Conservation (phyloP, 441 rosid species). For the Gossypium aridum region DNA sequence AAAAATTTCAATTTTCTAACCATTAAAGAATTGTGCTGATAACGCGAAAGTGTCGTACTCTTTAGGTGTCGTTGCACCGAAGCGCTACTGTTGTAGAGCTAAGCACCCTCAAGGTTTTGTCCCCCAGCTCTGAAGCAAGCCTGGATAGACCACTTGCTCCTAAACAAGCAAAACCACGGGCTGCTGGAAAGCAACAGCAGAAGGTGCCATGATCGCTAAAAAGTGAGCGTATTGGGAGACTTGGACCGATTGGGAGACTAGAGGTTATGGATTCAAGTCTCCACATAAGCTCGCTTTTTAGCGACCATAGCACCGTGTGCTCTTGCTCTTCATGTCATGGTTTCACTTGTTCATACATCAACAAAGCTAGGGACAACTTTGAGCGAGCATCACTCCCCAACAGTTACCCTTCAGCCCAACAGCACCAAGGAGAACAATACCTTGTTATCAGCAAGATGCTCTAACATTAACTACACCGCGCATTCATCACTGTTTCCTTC, state of each 20-base stretch:
- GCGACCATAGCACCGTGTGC: not conserved
- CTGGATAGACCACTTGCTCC: not conserved
- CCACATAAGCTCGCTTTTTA: not conserved
- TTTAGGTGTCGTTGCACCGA: not conserved
- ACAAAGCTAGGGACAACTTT: not conserved
- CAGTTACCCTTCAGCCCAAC: not conserved
- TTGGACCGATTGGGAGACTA: not conserved
- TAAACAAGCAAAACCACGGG: not conserved
- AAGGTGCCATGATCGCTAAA: not conserved
- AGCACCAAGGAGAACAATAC: not conserved
- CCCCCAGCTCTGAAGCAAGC: not conserved
- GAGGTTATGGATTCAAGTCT: not conserved
- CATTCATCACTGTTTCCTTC: not conserved
- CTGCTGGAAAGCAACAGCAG: not conserved
- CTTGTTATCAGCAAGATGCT: not conserved
- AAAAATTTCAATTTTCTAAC: not conserved
- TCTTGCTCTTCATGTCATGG: not conserved
- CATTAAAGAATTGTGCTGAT: not conserved
- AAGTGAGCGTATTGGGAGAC: not conserved
- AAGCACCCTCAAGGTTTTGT: not conserved
- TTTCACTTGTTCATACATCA: not conserved
- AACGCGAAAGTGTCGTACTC: not conserved
- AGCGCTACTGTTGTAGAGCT: not conserved
- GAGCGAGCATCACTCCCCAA: not conserved
- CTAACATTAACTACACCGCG: not conserved